Base-by-base conservation (phyloP, 1,284 basidiomycete genomes). In the Cryptococcus deneoformans region DNA sequence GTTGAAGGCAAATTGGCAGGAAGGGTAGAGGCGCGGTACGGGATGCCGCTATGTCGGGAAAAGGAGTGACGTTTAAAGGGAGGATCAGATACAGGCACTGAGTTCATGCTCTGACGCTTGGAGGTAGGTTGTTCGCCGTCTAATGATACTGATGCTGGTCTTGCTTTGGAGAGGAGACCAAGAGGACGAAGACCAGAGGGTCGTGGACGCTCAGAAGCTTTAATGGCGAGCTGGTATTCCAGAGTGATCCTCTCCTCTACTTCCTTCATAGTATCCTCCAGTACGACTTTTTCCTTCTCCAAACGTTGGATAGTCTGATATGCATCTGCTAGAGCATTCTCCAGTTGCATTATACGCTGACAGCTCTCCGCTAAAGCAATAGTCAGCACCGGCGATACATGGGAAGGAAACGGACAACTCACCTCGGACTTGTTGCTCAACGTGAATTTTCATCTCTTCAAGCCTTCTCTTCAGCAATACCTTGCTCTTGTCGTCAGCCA, bases 261-360 rank as follows among this genome's bases (percentile, higher is more conserved):
- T 38, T 51, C 50, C 12, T 29, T 51, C 50, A 51, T 40, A 36
- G 38, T 38, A 3, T 51, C 50, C 37, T 51, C 50, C 50, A 51
- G 38, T 5, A 9, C 11, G 11, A 20, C 6, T 24, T 51, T 51
- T 20, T 51, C 50, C 34, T 40, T 39, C 10, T 16, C n/a, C n/a
- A 51, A 36, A 16, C n/a, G n/a, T 16, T 6, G 20, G 37, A 51
- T 51, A n/a, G n/a, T 42, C 39, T 39, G n/a, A 3, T 39, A 20
- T 3, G 50, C 50, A 11, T n/a, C n/a, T 8, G 34, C n/a, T 20
- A 51, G 39, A 39, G 37, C 35, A 24, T 51, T 36, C 12, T 39
- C 50, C 11, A 51, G 20, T 11, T 39, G 50, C 4, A 16, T 36
- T n/a, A 51, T 51, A 20, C 36, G 36, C 9, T 42, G 36, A 12